Evolutionary conservation across 2,329 filamentous ascomycete species (phyloP), one percentile per base, ranked within the genome.

Genomic region (Colletotrichum tropicale): DNA sequence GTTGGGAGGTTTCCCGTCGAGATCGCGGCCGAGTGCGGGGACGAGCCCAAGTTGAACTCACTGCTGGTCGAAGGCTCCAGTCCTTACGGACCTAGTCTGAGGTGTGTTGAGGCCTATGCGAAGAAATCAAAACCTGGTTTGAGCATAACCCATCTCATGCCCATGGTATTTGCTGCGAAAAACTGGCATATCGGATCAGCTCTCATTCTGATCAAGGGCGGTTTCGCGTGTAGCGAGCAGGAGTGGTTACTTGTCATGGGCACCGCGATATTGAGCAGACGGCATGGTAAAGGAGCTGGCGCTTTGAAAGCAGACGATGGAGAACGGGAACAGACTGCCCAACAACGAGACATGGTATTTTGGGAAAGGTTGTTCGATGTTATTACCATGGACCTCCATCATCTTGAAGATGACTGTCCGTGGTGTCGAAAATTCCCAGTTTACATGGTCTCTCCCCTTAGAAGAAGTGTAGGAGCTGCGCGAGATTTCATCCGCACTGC

Each of bases 161-260:
- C 34, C 13, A 43, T 61, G 48, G 52, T 52, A 10, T 30, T 34
- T 12, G 70, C 70, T 8, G 62, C 70, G 8, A 26, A 26, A 16
- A 61, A 34, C 4, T 26, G 52, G 34, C 34, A 56, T 8, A n/a
- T 34, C 1, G 36, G 34, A 8, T 26, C 52, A 10, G 62, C n/a
- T 3, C 34, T 24, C 24, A n/a, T 16, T 58, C 26, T 68, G 13
- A 15, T 34, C 6, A 15, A 26, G 8, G 52, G 62, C 10, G n/a
- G 28, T 13, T 68, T 72, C 26, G 30, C 1, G 32, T 48, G 62
- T 1, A 24, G 12, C n/a, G 24, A 24, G 12, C n/a, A 38, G 16
- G 21, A 38, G 21, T 56, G 64, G 62, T 15, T 60, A 12, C 36
- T 71, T 13, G 24, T 71, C 2, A 71, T 71, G 13, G 68, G 68